A percentile compares a stretch with the other conserved stretches of the same genome.
phyloP scores from a whole-genome alignment of 1,139 yeast species.

The Waltiozyma sp. region DNA sequence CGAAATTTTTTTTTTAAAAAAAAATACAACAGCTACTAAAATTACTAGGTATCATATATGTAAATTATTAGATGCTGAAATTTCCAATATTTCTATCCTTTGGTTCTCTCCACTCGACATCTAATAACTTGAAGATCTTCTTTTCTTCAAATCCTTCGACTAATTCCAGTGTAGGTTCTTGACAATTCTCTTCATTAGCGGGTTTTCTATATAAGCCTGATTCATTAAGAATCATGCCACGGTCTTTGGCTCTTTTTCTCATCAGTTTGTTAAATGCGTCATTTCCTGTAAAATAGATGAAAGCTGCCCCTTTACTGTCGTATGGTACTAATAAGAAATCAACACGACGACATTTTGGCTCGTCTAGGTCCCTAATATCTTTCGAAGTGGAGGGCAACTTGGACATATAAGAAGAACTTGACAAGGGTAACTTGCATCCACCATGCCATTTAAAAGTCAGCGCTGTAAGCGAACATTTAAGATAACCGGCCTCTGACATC shows the following conservation, averaged over 20 bases:
- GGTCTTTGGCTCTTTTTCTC: slow-evolving; percentile 33
- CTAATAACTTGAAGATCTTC: slow-evolving; percentile 36
- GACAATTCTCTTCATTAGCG: slow-evolving; percentile 9
- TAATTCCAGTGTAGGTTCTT: slow-evolving; percentile 7
- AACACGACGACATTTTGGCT: slow-evolving; percentile 36
- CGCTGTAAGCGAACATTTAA: slow-evolving; percentile 6
- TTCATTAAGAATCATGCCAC: slow-evolving; percentile 36
- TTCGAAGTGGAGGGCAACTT: background rate
- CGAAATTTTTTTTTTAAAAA: background rate
- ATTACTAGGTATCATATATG: too few relatives aligned
- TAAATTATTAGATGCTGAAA: too few relatives aligned
- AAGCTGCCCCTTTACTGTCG: slow-evolving; percentile 39
- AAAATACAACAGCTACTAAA: too few relatives aligned
- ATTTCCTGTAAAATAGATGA: slow-evolving; percentile 51
- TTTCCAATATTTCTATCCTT: slow-evolving; percentile 32
- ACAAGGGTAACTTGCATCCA: slow-evolving; percentile 10
- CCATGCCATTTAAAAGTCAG: slow-evolving; percentile 10
- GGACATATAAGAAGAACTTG: background rate
- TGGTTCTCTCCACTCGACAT: slow-evolving; percentile 36
- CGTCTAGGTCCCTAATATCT: background rate
- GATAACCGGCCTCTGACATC: slow-evolving; percentile 15
- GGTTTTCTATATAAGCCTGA: slow-evolving; percentile 32
- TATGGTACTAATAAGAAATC: slow-evolving; percentile 45
- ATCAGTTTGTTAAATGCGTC: slow-evolving; percentile 42
- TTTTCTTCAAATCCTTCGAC: slow-evolving; percentile 38